Evolutionary conservation across 345 rosid species (phyloP).

Genomic region (Schrenkiella parvula): DNA sequence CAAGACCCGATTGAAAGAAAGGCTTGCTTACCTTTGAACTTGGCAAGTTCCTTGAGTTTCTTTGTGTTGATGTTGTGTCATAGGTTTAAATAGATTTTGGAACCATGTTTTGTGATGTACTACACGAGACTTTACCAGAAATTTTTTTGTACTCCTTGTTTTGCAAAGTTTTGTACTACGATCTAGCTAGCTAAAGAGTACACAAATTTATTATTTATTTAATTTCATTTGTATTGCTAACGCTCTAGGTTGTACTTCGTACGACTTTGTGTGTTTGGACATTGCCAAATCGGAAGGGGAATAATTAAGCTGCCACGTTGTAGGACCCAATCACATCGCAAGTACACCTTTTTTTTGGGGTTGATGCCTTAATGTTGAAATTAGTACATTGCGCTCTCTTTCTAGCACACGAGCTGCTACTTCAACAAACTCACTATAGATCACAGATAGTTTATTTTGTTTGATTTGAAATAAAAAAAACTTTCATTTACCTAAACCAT

Average conservation of each 20-base stretch:
- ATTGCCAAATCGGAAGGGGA: constrained; percentile 1
- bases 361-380: neutral
- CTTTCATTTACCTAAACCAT: too few species aligned
- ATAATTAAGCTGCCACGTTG: constrained; percentile 30
- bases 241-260: neutral
- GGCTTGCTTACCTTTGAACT: neutral
- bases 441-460: neutral
- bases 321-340: constrained; percentile 21
- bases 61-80: neutral
- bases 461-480: neutral
- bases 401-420: constrained; percentile 1
- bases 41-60: constrained; percentile 1
- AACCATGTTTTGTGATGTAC: constrained; percentile 22
- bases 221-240: neutral
- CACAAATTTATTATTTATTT: neutral
- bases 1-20: neutral
- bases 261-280: constrained; percentile 3
- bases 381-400: constrained; percentile 5
- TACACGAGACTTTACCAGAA: constrained; percentile 15
- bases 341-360: neutral
- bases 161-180: constrained; percentile 19
- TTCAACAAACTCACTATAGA: neutral
- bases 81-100: constrained; percentile 29
- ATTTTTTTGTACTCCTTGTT: constrained; percentile 16
- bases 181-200: neutral